phyloP scores from a whole-genome alignment of 2,329 filamentous ascomycete genomes.

The Xylaria sp. region DNA sequence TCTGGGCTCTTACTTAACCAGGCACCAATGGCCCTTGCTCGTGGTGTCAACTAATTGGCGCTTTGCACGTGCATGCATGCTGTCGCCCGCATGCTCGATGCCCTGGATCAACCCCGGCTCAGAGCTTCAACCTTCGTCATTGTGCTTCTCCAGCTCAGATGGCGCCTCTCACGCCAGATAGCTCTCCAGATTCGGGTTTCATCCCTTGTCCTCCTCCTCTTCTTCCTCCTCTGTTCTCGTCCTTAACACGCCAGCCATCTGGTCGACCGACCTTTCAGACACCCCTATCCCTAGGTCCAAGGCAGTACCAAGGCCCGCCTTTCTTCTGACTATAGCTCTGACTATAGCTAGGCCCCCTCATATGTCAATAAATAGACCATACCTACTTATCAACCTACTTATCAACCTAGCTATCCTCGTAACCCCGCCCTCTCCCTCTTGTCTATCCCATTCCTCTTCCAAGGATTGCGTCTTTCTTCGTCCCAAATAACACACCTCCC shows the following conservation, averaged over 20 bases:
- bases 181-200: background rate
- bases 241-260: too few relatives aligned
- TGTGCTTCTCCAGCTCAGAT: slow-evolving; percentile 20
- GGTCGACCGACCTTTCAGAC: too few relatives aligned
- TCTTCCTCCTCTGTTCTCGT: background rate
- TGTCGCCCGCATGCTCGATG: background rate
- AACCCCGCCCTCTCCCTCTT: background rate
- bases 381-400: too few relatives aligned
- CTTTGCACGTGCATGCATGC: slow-evolving; percentile 2
- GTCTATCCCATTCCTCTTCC: background rate
- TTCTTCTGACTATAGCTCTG: too few relatives aligned
- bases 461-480: background rate
- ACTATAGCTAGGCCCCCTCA: background rate
- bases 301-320: background rate
- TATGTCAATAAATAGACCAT: slow-evolving; percentile 18
- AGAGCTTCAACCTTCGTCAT: slow-evolving; percentile 29
- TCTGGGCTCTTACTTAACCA: too few relatives aligned
- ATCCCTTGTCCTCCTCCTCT: background rate
- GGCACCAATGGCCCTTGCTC: too few relatives aligned
- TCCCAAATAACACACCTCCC: background rate
- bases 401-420: background rate
- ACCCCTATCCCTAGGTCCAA: background rate
- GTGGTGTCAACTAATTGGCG: too few relatives aligned
- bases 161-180: background rate
- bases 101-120: background rate